Evolutionary conservation across 352 stramenopile species (phyloP).

Genomic region (Phytophthora sansomeana): DNA sequence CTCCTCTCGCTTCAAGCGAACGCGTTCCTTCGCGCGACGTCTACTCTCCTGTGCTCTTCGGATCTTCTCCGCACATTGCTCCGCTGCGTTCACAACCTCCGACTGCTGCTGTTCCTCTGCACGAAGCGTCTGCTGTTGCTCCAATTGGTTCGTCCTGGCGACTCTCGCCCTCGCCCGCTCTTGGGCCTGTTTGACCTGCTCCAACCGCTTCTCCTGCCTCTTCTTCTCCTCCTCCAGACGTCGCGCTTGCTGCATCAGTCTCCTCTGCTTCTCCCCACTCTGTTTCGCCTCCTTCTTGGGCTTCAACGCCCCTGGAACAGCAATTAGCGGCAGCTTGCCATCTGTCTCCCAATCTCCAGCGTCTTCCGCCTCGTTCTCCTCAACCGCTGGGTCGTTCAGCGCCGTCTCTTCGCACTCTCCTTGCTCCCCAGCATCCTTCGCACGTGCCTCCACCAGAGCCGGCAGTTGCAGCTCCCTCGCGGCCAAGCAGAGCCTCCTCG

Average conservation of each 20-base stretch:
- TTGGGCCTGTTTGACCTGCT: slow-evolving; percentile 66
- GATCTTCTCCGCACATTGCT: slow-evolving; percentile 44
- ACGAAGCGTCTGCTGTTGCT: slow-evolving; percentile 35
- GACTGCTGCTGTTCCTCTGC: slow-evolving; percentile 30
- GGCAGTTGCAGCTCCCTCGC: slow-evolving; percentile 28
- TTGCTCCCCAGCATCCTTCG: background rate
- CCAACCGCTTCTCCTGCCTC: slow-evolving; percentile 28
- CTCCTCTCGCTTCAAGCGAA: slow-evolving; percentile 41
- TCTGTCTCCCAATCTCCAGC: background rate
- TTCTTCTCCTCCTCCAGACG: slow-evolving; percentile 41
- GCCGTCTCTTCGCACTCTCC: background rate
- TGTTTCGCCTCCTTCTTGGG: slow-evolving; percentile 6
- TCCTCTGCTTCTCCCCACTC: slow-evolving; percentile 14
- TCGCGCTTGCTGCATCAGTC: background rate
- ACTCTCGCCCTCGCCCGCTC: slow-evolving; percentile 63
- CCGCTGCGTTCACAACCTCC: slow-evolving; percentile 19
- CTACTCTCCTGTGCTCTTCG: slow-evolving; percentile 48
- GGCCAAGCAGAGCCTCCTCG: slow-evolving; percentile 47
- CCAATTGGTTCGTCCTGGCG: slow-evolving; percentile 50
- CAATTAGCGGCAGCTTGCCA: slow-evolving; percentile 8
- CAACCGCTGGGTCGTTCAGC: background rate
- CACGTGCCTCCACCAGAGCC: background rate
- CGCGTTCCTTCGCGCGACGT: slow-evolving; percentile 52
- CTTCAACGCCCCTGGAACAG: background rate
- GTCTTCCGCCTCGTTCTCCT: background rate